Base-by-base conservation (phyloP, 2,329 filamentous ascomycete species). In the Fusarium caatingaense region DNA sequence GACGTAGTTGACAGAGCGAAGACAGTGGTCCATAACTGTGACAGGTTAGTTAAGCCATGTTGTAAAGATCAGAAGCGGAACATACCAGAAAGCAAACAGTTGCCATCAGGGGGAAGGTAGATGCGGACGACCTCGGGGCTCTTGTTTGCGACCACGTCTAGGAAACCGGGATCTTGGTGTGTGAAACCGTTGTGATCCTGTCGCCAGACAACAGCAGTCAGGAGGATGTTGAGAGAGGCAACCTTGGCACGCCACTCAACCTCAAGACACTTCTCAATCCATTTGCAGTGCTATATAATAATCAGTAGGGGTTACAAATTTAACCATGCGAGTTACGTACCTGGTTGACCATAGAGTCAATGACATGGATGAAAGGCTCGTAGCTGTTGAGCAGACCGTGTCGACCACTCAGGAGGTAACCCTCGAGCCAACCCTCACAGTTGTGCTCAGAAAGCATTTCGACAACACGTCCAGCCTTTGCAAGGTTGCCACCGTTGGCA, bases 181-280 rank as follows among this genome's bases (percentile, higher is more conserved):
- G 91, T 93, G 81, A 94, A 94, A 37, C 92, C 92, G 74, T 94
- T 94, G 83, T 94, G 92, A 71, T 94, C 92, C 82, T 94, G 92
- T 74, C 92, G 84, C 92, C 92, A 94, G 61, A 94, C 91, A 10
- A 92, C 92, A 3, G 91, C 89, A 2, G 92, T 94, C 56, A 94
- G 85, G 16, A 94, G 86, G 71, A 94, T 93, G 81, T 94, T 94
- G 72, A 94, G 87, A 1, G 91, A 93, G 11, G 91, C 86, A 13
- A 94, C 83, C 78, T 90, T 90, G 72, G 84, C 87, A 54, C 92
- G 88, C 92, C 92, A 94, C 74, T 92, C 88, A 21, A 94, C 89
- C 76, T 94, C 92, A n/a, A 89, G 83, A 70, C 89, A 92, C 81
- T 94, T 94, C 78, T 94, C 92, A 53, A 94, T 86, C 92, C 92